Base-by-base conservation (phyloP, 768 basidiomycete genomes). In the Infundibulicybe gibba region DNA sequence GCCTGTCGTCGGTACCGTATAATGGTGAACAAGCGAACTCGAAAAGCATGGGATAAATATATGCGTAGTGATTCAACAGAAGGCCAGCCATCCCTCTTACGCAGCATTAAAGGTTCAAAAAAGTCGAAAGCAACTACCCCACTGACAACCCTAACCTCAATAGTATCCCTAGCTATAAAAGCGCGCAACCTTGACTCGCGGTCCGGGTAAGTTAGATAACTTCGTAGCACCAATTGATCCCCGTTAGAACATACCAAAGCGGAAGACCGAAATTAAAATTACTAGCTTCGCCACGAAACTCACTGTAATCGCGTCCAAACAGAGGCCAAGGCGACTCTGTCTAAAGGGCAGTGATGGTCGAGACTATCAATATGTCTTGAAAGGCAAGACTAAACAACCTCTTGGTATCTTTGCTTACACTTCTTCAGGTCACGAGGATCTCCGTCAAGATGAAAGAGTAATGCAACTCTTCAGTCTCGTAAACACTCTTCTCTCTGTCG, bases 41-140 rank as follows among this genome's bases (percentile, higher is more conserved):
- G 97, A 98, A 91, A 89, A 60, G 97, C 97, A 30, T 99, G 97
- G 97, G 97, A 98, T 58, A n/a, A n/a, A 94, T 97, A 20, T 99
- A 99, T 66, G 82, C 41, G 93, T 92, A 52, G 84, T 64, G 15
- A 25, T 25, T 25, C 35, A 3, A 17, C 32, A 16, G 32, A 16
- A 43, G 44, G 32, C 15, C 20, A 38, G 19, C 48, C 15, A 43
- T 30, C 9, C 41, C 14, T 35, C 38, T 25, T 8, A 25, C 25
- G 8, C 25, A 25, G 4, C 25, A 25, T 25, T 25, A 17, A 53
- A 94, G 90, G 89, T 98, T 98, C 76, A 90, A 91, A 66, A 92
- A 90, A 63, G 85, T 99, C 47, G 91, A 97, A 97, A 94, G 68
- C 92, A 93, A 54, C 66, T 99, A 19, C 90, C 92, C 14, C 81